Base-by-base conservation (phyloP, 352 stramenopile genomes). In the Globisporangium lucens region DNA sequence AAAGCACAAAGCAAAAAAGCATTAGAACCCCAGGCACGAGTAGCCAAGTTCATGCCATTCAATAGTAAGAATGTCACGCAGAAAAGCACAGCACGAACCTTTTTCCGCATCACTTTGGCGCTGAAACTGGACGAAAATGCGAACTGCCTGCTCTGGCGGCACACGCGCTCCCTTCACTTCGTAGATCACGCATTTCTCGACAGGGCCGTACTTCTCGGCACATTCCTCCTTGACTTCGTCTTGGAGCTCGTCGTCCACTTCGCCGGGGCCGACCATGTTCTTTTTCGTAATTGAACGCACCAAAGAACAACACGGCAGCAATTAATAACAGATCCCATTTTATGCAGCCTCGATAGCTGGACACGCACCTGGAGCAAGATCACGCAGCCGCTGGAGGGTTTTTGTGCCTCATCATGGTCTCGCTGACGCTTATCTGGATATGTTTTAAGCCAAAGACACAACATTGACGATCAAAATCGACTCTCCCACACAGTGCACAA, bases 261-360 rank as follows among this genome's bases (percentile, higher is more conserved):
- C 89, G 15, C 86, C 89, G 13, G 88, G 87, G 17, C 80, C 88
- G 53, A 98, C 89, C 90, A 98, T 97, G 74, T 98, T 98, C 86
- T 97, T 51, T 41, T 24, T 51, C 43, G 12, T 51, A 24, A 7
- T 20, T 20, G 17, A 51, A 7, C 17, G 8, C 43, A 24, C 43
- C 43, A 51, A 51, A 46, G 73, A 30, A 57, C 15, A 17, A 27
- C 27, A 52, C 43, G 66, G 36, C 53, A 46, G 20, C 8, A 66
- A 13, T 29, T 35, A 75, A 33, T 30, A 41, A 57, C 12, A 35
- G 27, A 36, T n/a, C 4, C 24, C 20, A 27, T 47, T 22, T 38
- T 38, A 24, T n/a, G 6, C 6, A 12, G 9, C 24, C 20, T n/a
- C 35, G 5, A 41, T 20, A 1, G 20, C 29, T 36, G 12, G 12